A percentile compares a stretch with the other conserved stretches of the same genome.
Evolutionary conservation across 495 filamentous ascomycete genomes (phyloP).

Genomic region (Annulohypoxylon stygium): DNA sequence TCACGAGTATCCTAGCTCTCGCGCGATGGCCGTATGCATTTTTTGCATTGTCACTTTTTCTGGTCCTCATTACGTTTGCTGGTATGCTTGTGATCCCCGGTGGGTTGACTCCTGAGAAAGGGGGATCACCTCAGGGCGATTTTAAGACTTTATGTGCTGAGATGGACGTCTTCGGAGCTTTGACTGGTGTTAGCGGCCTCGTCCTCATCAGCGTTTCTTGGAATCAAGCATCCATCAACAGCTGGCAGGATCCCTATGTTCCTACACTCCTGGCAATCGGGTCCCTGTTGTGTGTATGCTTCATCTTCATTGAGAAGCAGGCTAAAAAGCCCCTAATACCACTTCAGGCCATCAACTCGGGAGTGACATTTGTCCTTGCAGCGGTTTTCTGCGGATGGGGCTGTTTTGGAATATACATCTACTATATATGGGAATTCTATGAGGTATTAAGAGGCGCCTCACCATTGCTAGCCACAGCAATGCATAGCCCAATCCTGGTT

Average conservation of each 20-base stretch:
- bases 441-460: constrained; percentile 63
- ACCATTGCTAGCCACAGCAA: constrained; percentile 64
- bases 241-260: constrained; percentile 68
- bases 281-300: constrained; percentile 62
- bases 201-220: constrained; percentile 70
- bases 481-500: constrained; percentile 62
- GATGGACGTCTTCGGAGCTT: constrained; percentile 67
- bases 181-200: constrained; percentile 67
- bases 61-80: constrained; percentile 57
- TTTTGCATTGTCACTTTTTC: constrained; percentile 66
- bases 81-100: constrained; percentile 66
- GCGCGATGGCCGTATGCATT: constrained; percentile 78
- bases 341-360: constrained; percentile 62
- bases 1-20: constrained; percentile 67
- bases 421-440: constrained; percentile 70
- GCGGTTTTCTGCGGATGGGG: constrained; percentile 72
- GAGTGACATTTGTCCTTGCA: constrained; percentile 67
- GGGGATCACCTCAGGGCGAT: constrained; percentile 21
- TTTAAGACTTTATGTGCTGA: constrained; percentile 46
- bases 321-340: constrained; percentile 69
- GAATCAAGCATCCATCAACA: constrained; percentile 72
- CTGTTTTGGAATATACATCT: constrained; percentile 73
- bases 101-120: constrained; percentile 56
- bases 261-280: constrained; percentile 68
- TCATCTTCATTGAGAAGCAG: constrained; percentile 65